Base-by-base conservation (phyloP, 2,329 filamentous ascomycete species). In the Trichoderma atrobrunneum region DNA sequence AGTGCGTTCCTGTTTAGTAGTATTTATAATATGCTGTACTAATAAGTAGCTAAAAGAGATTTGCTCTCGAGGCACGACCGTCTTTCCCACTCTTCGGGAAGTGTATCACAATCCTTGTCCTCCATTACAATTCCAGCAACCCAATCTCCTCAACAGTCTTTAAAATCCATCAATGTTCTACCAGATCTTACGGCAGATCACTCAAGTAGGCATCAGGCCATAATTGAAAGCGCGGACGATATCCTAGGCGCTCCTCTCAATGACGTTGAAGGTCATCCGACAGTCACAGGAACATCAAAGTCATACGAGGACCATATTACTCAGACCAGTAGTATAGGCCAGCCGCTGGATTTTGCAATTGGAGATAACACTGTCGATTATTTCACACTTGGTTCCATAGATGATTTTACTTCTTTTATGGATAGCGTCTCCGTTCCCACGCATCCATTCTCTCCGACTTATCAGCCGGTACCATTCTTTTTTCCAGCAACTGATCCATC, bases 351-450 rank as follows among this genome's bases (percentile, higher is more conserved):
- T 26, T 28, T 63, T 28, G 16, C 34, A 28, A 26, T 63, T 18
- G 34, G 39, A 30, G 8, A 28, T 43, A 7, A 4, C 16, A 18
- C 24, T 43, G 10, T 11, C 16, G 34, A 63, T 3, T 39, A 11
- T n/a, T 26, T 63, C 18, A 18, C 60, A 7, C 11, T 43, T 18
- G 8, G 34, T 12, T n/a, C 34, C 3, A 14, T 63, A 10, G 34
- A 63, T 18, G 60, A 63, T 28, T 63, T 63, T 28, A 63, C 60
- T 5, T 63, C 60, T 18, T 63, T 63, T n/a, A 63, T 63, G 60
- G 60, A 63, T n/a, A 63, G 34, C 21, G 60, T 63, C 34, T 43
- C 60, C 8, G 34, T 63, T 14, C 60, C 60, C 18, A 63, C 60
- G 5, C 60, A 63, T 43, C 60, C 60, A 43, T 63, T 63, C 14